Evolutionary conservation across 2,329 filamentous ascomycete species (phyloP).

Genomic region (Ilyonectria destructans): DNA sequence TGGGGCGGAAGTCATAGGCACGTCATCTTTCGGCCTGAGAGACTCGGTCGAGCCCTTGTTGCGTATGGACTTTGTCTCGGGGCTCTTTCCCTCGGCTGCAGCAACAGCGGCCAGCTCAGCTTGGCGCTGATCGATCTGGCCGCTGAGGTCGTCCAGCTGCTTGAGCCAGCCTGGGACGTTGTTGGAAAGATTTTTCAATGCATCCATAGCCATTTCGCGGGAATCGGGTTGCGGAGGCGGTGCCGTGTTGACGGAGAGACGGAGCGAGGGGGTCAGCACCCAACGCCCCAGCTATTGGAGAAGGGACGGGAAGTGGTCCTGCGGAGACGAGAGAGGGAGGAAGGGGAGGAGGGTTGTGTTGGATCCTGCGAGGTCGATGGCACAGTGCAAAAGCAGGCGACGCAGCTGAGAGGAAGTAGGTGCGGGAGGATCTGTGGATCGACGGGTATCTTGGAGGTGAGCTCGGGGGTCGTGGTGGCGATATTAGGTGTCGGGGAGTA

Average conservation of each 20-base stretch:
- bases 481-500: slow-evolving; percentile 14
- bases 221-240: slow-evolving; percentile 49
- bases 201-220: slow-evolving; percentile 67
- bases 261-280: slow-evolving; percentile 53
- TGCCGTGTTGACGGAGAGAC: slow-evolving; percentile 49
- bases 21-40: slow-evolving; percentile 66
- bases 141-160: slow-evolving; percentile 73
- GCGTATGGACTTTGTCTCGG: slow-evolving; percentile 61
- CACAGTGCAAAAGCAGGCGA: background rate
- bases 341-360: background rate
- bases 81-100: slow-evolving; percentile 45
- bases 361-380: background rate
- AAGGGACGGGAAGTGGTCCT: slow-evolving; percentile 13
- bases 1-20: slow-evolving; percentile 43
- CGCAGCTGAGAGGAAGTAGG: background rate
- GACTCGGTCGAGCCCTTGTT: slow-evolving; percentile 71
- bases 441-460: slow-evolving; percentile 5
- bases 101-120: slow-evolving; percentile 70
- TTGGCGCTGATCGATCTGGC: slow-evolving; percentile 75
- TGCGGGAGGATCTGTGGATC: background rate
- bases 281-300: slow-evolving; percentile 47
- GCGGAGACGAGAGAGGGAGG: background rate
- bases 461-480: background rate
- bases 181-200: slow-evolving; percentile 68
- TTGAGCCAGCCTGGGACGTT: slow-evolving; percentile 75